Conservation (phyloP, 495 filamentous ascomycete genomes). For the Penicillium desertorum region DNA sequence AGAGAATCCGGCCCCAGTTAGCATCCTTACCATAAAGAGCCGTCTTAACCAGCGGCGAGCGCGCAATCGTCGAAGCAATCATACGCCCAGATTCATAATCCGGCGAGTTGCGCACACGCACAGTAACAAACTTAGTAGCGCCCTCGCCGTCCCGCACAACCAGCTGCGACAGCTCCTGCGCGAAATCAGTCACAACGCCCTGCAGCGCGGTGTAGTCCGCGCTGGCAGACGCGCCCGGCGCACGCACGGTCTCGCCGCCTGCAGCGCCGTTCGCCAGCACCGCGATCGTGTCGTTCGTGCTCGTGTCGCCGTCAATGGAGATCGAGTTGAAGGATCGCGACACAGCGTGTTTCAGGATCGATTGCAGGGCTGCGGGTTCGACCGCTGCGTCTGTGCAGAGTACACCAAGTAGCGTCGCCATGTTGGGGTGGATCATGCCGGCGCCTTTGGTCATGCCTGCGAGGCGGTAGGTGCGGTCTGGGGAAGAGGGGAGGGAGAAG, state of each 20-base stretch:
- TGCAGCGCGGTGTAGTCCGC: slow-evolving; percentile 67
- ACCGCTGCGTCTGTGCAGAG: slow-evolving; percentile 92
- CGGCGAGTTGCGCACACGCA: slow-evolving; percentile 73
- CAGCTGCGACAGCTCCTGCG: slow-evolving; percentile 82
- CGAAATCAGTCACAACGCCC: slow-evolving; percentile 68
- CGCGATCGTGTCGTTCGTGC: slow-evolving; percentile 94
- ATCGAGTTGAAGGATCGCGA: slow-evolving; percentile 94
- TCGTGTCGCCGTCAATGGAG: slow-evolving; percentile 93
- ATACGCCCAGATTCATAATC: slow-evolving; percentile 62
- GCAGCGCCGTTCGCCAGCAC: slow-evolving; percentile 93
- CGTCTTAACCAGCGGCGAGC: slow-evolving; percentile 93
- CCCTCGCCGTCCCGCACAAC: slow-evolving; percentile 96
- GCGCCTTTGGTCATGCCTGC: slow-evolving; percentile 98
- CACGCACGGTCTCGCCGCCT: slow-evolving; percentile 55
- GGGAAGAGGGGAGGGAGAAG: slow-evolving; percentile 83
- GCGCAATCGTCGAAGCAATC: slow-evolving; percentile 87
- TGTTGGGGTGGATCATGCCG: slow-evolving; percentile 99
- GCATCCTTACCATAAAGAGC: slow-evolving; percentile 95
- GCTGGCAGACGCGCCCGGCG: slow-evolving; percentile 48
- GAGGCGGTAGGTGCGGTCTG: slow-evolving; percentile 69
- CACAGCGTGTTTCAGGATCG: slow-evolving; percentile 70
- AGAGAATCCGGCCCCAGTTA: slow-evolving; percentile 97
- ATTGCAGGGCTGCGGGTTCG: slow-evolving; percentile 62
- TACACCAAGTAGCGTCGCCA: slow-evolving; percentile 94
- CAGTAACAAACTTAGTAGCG: slow-evolving; percentile 96